Conservation (phyloP, 2,329 filamentous ascomycete genomes). For the Beauveria bassiana region DNA sequence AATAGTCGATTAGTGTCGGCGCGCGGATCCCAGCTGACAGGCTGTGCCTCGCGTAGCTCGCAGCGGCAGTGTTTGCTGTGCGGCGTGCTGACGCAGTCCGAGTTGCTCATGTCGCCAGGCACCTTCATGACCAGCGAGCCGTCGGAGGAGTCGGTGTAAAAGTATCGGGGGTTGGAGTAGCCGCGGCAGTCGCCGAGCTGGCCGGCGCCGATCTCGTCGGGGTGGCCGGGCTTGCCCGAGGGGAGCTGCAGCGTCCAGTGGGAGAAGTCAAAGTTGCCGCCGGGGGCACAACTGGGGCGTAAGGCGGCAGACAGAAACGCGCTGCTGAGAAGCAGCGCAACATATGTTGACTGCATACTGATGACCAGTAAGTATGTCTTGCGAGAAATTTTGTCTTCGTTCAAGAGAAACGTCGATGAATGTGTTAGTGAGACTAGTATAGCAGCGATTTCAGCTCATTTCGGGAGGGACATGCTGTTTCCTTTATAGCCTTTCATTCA, state of each 20-base stretch:
- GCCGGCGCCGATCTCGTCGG: conserved; percentile 18
- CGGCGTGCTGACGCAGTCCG: conserved; percentile 30
- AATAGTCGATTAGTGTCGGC: conserved; percentile 25
- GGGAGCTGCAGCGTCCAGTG: conserved; percentile 32
- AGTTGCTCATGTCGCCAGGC: conserved; percentile 23
- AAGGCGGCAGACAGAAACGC: background rate
- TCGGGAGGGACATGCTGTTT: background rate
- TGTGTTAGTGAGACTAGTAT: background rate
- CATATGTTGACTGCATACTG: background rate
- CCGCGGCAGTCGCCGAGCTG: conserved; percentile 29
- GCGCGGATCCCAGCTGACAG: conserved; percentile 26
- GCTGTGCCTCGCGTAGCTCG: conserved; percentile 31
- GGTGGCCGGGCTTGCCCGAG: conserved; percentile 19
- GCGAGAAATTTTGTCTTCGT: background rate
- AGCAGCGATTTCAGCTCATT: background rate
- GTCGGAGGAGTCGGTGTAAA: conserved; percentile 26
- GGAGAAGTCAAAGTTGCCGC: conserved; percentile 27
- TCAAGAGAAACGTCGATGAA: background rate
- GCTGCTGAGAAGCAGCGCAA: background rate
- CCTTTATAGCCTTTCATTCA: background rate
- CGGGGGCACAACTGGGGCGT: conserved; percentile 14
- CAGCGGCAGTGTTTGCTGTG: conserved; percentile 35
- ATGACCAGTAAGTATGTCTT: no score
- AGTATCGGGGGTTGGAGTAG: conserved; percentile 24
- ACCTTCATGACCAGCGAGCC: conserved; percentile 33